Evolutionary conservation across 139 green algal species (phyloP), one percentile per base, ranked within the genome.

Genomic region (Dunaliella primolecta): DNA sequence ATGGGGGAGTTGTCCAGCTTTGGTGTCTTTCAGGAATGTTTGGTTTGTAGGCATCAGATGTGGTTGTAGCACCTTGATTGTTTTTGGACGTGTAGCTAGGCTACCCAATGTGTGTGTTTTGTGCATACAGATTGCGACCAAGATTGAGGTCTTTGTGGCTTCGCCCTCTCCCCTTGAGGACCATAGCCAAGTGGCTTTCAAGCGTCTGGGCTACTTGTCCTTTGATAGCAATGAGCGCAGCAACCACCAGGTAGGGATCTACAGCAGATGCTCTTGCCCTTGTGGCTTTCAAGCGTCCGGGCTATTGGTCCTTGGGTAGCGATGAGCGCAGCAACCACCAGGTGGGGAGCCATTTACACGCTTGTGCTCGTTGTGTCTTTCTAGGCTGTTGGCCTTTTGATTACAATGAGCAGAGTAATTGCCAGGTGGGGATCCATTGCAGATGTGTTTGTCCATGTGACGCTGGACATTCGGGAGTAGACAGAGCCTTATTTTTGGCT

Each of bases 151-250:
- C 0, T 95, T 92, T 85, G 92, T 96, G 20, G 93, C 89, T 0
- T 83, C 64, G 2, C 84, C 90, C 7, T 81, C 83, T 7, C 80
- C 81, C 21, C 86, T 87, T 1, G 21, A 87, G 46, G 87, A 89
- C 76, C 82, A 80, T 24, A 87, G 64, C 81, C 84, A 84, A 20
- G 75, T 81, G 30, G 34, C 84, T 1, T 94, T 94, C 89, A 94
- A 92, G 78, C 92, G 94, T 27, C 89, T 99, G 29, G 96, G 96
- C 55, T 94, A 95, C 87, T 85, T 99, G 0, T 94, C 91, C 0
- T 98, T 99, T 83, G 94, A 98, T 84, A 87, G 84, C 84, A 99
- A 99, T 83, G 94, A 97, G 85, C 92, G 93, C 79, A 97, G 91
- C 79, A 88, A 91, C 70, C 91, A 95, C 85, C 90, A 96, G 85